Evolutionary conservation across 192 early-diverging fungal genomes (phyloP), one percentile per base, ranked within the genome.

Genomic region (Kappamyces sp.): DNA sequence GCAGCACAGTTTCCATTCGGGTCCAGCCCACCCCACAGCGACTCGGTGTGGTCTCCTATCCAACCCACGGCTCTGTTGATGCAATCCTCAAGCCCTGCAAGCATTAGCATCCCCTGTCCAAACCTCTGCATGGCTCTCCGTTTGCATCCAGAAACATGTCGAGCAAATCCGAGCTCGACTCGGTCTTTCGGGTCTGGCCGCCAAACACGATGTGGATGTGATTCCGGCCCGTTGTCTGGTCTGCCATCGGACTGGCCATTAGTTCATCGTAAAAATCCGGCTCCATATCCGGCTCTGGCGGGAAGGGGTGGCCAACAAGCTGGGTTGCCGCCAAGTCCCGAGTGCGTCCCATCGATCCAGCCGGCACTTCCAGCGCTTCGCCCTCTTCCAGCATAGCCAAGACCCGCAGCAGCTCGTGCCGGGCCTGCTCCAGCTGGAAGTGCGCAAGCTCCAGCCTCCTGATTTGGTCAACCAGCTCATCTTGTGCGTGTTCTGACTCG

Each of bases 1-100:
- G 23, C 23, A 23, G 23, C 23, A 46, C 12, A 46, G 0, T 46
- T 34, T 40, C 54, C 54, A 57, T 57, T 57, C 5, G 54, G 3
- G 33, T 57, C 54, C 46, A 57, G 33, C 5, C 54, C 54, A 6
- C 32, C 31, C 10, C 46, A n/a, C 12, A n/a, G 12, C 12, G 12
- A n/a, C 12, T 46, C 44, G 12, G 44, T 46, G 12, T 46, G 44
- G 23, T 23, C 51, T 23, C 37, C 51, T 6, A 34, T 34, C 54
- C 54, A 57, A 8, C 54, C 54, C 3, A 57, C 54, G 4, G 54
- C 54, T 32, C 54, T 57, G 5, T n/a, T 40, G 41, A 57, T 44
- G 46, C 54, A 57, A 32, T 57, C 54, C 8, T 57, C 54, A 57
- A 57, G 31, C 6, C 38, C 38, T 34, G 31, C 36, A 23, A 23